A percentile compares a stretch with the other conserved stretches of the same genome.
Conservation (phyloP, 2,329 filamentous ascomycete species). For the Massarina eburnea region DNA sequence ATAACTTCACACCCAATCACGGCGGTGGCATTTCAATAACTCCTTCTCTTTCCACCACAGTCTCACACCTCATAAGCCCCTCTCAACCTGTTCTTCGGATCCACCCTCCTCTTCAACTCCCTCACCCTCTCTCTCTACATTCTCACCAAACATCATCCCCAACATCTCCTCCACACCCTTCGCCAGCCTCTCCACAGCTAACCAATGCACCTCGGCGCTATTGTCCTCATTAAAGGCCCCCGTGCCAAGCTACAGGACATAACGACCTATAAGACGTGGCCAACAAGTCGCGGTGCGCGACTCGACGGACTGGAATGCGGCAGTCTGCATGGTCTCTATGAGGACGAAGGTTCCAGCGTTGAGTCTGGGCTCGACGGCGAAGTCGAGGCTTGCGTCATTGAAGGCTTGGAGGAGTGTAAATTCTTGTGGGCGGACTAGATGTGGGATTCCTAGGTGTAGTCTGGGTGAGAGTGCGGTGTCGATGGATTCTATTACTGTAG, state of each 20-base stretch:
- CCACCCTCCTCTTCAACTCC: constrained; percentile 13
- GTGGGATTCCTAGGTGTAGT: too few species aligned
- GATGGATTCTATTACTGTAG: too few species aligned
- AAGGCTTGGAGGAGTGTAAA: too few species aligned
- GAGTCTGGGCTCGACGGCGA: constrained; percentile 9
- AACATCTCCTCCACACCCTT: constrained; percentile 12
- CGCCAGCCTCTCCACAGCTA: constrained; percentile 9
- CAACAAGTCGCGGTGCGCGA: constrained; percentile 11
- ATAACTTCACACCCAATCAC: too few species aligned
- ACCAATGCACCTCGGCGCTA: constrained; percentile 6
- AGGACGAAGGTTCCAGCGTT: constrained; percentile 18
- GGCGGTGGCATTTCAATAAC: too few species aligned
- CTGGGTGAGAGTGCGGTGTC: too few species aligned
- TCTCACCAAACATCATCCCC: constrained; percentile 18
- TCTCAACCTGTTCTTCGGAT: constrained; percentile 14
- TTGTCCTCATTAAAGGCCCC: constrained; percentile 7
- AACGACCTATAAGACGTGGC: constrained; percentile 12
- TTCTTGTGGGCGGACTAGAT: too few species aligned
- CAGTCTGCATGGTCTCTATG: constrained; percentile 19
- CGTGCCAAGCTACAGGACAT: constrained; percentile 15
- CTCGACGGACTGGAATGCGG: constrained; percentile 13
- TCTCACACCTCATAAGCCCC: constrained; percentile 13
- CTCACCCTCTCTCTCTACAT: constrained; percentile 12
- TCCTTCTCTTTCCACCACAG: too few species aligned
- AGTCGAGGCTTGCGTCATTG: too few species aligned